These are phyloP conservation scores for Aspergillus luchuensis DNA, from an alignment of 2,329 filamentous ascomycete genomes.

Conservation along the genomic window DNA sequence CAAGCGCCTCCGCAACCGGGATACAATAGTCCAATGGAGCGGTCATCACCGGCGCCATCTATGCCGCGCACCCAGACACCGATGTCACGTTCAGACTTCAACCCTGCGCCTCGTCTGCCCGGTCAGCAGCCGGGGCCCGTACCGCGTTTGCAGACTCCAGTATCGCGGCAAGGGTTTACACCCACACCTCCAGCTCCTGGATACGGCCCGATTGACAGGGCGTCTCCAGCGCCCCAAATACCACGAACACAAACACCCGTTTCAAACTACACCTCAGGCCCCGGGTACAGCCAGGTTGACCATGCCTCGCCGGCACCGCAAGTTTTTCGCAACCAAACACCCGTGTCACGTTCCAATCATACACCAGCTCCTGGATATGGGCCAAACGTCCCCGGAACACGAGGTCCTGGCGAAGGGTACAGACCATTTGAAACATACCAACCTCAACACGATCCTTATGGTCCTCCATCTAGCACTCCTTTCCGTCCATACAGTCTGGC, in stretches of 20 bases:
- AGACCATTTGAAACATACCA: constrained; percentile 13
- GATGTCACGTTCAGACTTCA: neutral
- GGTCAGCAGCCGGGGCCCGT: neutral
- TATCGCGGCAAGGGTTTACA: constrained; percentile 1
- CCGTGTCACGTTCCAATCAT: constrained; percentile 16
- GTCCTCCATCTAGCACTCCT: constrained; percentile 11
- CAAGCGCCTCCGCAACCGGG: neutral
- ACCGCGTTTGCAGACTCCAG: neutral
- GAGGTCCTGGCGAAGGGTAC: constrained; percentile 9
- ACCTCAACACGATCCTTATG: constrained; percentile 5
- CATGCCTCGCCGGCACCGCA: neutral
- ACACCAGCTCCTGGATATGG: constrained; percentile 12
- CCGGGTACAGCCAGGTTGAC: neutral
- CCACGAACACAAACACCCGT: constrained; percentile 15
- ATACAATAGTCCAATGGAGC: neutral
- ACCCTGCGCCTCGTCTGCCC: neutral
- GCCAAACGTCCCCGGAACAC: constrained; percentile 8
- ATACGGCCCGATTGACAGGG: neutral
- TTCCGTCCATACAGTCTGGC: constrained; percentile 26
- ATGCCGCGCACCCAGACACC: constrained; percentile 10
- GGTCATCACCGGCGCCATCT: neutral
- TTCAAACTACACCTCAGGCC: neutral
- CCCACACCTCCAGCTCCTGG: neutral
- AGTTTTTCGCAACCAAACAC: constrained; percentile 11
- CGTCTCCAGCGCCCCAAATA: constrained; percentile 2